Conservation (phyloP, 2,329 filamentous ascomycete genomes). For the Botrytis byssoidea region DNA sequence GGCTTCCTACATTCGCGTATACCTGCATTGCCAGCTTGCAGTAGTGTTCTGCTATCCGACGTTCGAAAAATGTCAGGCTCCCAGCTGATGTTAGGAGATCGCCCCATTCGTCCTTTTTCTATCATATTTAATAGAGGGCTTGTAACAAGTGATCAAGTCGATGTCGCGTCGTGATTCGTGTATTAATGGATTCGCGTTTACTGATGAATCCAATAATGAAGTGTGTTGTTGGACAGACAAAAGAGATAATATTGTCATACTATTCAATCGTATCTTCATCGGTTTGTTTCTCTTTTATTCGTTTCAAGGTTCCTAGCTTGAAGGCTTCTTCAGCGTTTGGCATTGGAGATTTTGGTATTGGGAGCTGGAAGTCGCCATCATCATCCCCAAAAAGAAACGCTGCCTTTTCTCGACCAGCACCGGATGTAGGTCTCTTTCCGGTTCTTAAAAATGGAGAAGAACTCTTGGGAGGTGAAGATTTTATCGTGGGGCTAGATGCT, state of each 20-base stretch:
- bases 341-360: constrained; percentile 21
- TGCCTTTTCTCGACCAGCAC: constrained; percentile 36
- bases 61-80: constrained; percentile 19
- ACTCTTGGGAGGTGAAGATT: constrained; percentile 33
- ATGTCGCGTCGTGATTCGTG: background rate
- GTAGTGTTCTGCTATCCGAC: constrained; percentile 19
- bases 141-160: constrained; percentile 10
- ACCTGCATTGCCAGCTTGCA: constrained; percentile 22
- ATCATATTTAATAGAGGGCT: constrained; percentile 14
- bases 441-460: constrained; percentile 36
- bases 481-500: constrained; percentile 25
- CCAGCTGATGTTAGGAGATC: constrained; percentile 13
- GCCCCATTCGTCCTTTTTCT: constrained; percentile 17
- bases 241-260: background rate
- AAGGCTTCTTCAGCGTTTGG: constrained; percentile 35
- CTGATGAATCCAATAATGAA: background rate
- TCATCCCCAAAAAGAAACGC: constrained; percentile 41
- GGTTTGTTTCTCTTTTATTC: constrained; percentile 24
- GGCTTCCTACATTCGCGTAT: constrained; percentile 21
- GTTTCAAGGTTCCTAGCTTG: constrained; percentile 34
- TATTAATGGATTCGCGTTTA: background rate
- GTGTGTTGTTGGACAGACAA: background rate
- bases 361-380: constrained; percentile 26
- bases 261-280: constrained; percentile 6
- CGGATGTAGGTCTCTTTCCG: constrained; percentile 31